Base-by-base conservation (phyloP, 2,329 filamentous ascomycete species). In the Fusarium sterilihyphosum region DNA sequence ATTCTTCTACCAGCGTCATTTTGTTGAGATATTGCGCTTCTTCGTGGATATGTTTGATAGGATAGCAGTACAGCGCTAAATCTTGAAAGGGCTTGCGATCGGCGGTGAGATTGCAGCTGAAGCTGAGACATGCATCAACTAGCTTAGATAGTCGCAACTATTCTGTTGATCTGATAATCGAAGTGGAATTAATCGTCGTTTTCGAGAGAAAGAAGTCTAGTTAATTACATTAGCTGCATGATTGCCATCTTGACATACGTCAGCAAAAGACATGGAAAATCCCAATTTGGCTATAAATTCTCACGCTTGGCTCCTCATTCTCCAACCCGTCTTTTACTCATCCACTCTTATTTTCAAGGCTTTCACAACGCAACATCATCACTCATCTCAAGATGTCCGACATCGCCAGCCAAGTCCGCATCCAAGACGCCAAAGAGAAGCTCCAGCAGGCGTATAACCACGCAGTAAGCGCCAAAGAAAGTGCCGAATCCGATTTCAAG, bases 331-430 rank as follows among this genome's bases (percentile, higher is more conserved):
- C 6, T 8, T 13, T 10, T 3, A 22, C 18, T 6, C 20, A 26
- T 8, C 17, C 8, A 22, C 10, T 12, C 13, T 0, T 5, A 22
- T 8, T 17, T 9, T 26, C 2, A 16, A 26, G 0, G 16, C 0
- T 2, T 26, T 2, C 9, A 37, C 17, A 3, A 5, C n/a, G 29
- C 3, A 9, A 0, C 0, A 8, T 29, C 14, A 9, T 9, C 24
- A 38, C 10, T 10, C 7, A 7, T 13, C 37, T n/a, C 22, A 38
- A 35, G 38, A 54, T 54, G 52, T 26, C 52, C 4, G 35, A 54
- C 14, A 22, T 11, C 3, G 31, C 4, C 29, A 33, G 22, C 2
- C 50, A 54, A 26, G 1, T 17, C 0, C 52, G 35, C 18, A 26
- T 54, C 14, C 33, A 54, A 13, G 20, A 26, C 8, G 5, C 2